phyloP scores from a whole-genome alignment of 2,329 filamentous ascomycete genomes.

The Pyrenophora teres region DNA sequence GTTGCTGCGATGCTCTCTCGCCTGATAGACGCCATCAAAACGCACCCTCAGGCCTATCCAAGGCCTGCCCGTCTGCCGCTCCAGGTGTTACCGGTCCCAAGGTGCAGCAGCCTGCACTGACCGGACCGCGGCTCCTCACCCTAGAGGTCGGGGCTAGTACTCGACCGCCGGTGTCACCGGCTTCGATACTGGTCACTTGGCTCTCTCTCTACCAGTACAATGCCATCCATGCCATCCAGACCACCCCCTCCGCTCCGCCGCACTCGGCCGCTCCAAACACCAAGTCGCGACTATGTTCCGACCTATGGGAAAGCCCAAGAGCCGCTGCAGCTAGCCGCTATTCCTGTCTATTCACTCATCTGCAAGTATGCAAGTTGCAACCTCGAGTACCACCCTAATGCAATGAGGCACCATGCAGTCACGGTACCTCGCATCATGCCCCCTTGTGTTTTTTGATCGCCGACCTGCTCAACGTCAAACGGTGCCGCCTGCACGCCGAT shows the following conservation, averaged over 20 bases:
- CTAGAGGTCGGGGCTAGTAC: not conserved
- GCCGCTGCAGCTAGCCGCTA: too few species aligned
- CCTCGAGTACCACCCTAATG: conserved; percentile 3
- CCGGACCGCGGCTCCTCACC: conserved; percentile 5
- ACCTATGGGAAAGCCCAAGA: too few species aligned
- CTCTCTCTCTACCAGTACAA: not conserved
- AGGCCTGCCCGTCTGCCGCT: conserved; percentile 11
- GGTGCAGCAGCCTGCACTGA: conserved; percentile 3
- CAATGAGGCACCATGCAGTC: not conserved
- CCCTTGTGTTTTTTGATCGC: conserved; percentile 1
- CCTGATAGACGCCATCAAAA: conserved; percentile 4
- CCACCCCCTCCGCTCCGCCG: too few species aligned
- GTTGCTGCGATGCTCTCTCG: not conserved
- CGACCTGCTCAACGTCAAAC: not conserved
- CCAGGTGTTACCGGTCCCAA: not conserved
- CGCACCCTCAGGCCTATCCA: conserved; percentile 3
- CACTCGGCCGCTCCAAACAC: not conserved
- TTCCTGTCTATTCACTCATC: too few species aligned
- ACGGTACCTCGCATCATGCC: not conserved
- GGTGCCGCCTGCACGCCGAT: not conserved
- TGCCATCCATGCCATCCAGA: not conserved
- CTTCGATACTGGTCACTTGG: not conserved
- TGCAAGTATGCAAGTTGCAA: too few species aligned
- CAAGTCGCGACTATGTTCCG: too few species aligned
- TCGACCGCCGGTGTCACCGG: not conserved